Base-by-base conservation (phyloP, 441 rosid genomes). In the Biscutella laevigata region DNA sequence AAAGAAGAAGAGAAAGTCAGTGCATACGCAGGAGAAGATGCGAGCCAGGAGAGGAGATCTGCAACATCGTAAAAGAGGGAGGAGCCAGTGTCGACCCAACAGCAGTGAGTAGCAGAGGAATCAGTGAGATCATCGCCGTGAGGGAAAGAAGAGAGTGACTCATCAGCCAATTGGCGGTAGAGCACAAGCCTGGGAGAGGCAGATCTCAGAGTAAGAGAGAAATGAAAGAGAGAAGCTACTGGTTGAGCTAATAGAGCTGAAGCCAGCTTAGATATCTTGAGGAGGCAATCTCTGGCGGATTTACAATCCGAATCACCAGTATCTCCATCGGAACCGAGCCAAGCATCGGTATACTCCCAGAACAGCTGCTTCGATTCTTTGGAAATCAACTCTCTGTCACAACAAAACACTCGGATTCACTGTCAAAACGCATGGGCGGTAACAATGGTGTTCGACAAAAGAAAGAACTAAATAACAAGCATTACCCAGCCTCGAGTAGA, bases 31-130 rank as follows among this genome's bases (percentile, higher is more conserved):
- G 75, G 27, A 40, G 77, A 73, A 61, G 58, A 64, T 6, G 43
- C 61, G 53, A 94, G 82, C 99, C 96, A 89, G 30, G 61, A 24
- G 33, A 43, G 68, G 47, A 94, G 67, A 51, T 94, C 97, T 14
- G 74, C 64, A 53, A 73, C 81, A 17, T 89, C 85, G 63, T 79
- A 83, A 72, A 89, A 89, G 52, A 94, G 71, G 3, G 82, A 73
- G 16, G 75, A 87, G 34, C 97, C 97, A 62, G 78, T 80, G 59
- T 89, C 99, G 14, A 89, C 90, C 97, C 99, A 89, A 69, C 97
- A 94, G 51, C 99, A 94, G 34, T 32, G 59, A 53, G 16, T 7
- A n/a, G 57, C 21, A 24, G 72, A 57, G 25, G 71, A 61, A n/a
- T n/a, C n/a, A n/a, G n/a, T n/a, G n/a, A n/a, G n/a, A 64, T 71